These are phyloP conservation scores for Tephrocybe sp. DNA, from an alignment of 768 basidiomycete genomes.

Conservation along the genomic window DNA sequence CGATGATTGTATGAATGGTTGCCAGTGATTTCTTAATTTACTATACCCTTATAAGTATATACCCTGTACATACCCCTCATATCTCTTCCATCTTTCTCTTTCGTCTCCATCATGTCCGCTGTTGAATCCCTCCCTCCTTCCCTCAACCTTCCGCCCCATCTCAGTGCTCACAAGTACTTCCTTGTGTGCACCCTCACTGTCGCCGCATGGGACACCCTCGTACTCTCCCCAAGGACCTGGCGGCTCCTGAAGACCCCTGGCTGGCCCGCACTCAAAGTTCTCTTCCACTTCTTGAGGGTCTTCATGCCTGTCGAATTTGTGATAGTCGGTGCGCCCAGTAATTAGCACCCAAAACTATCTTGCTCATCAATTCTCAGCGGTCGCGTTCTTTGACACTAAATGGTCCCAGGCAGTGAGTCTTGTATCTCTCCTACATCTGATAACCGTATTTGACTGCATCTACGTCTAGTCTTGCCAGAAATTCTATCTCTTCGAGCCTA, in stretches of 20 bases:
- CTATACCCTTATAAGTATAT: not conserved
- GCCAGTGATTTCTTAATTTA: not conserved
- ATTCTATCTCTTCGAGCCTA: slow-evolving; percentile 86
- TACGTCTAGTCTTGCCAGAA: slow-evolving; percentile 52
- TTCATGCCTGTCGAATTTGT: slow-evolving; percentile 83
- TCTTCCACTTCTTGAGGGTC: slow-evolving; percentile 72
- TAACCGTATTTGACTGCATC: slow-evolving; percentile 1
- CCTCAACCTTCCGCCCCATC: slow-evolving; percentile 73
- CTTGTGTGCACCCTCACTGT: slow-evolving; percentile 89
- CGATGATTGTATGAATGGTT: not conserved
- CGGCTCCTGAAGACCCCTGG: slow-evolving; percentile 60
- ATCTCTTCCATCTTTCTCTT: slow-evolving; percentile 10
- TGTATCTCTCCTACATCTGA: not conserved
- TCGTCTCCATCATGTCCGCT: slow-evolving; percentile 29
- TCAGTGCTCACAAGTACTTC: slow-evolving; percentile 87
- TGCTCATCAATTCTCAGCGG: slow-evolving; percentile 45
- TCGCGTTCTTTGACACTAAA: slow-evolving; percentile 82
- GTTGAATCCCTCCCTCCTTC: slow-evolving; percentile 53
- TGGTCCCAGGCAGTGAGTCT: slow-evolving; percentile 54
- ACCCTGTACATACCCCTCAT: slow-evolving; percentile 8
- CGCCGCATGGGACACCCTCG: slow-evolving; percentile 87
- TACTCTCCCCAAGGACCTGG: slow-evolving; percentile 79
- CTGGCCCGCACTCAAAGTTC: slow-evolving; percentile 78
- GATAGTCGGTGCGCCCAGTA: slow-evolving; percentile 59
- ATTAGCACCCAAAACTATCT: not conserved